Evolutionary conservation across 208 protist species (phyloP).

Genomic region (Wallacemonas sp.): DNA sequence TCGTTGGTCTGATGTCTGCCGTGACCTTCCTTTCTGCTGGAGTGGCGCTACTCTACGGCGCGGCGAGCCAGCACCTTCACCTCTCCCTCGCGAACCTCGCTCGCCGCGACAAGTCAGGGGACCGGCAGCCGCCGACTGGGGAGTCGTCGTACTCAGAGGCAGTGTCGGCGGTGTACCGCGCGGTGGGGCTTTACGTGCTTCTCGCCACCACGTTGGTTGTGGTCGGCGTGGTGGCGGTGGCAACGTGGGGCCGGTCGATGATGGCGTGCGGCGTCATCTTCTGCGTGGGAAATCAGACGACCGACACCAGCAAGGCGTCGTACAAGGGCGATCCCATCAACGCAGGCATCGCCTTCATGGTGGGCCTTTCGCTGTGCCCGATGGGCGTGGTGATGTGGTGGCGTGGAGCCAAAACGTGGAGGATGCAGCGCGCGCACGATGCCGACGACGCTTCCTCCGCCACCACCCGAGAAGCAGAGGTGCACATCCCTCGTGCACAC

Average conservation of each 20-base stretch:
- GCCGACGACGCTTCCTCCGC: background rate
- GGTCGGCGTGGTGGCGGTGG: conserved; percentile 4
- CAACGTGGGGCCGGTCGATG: conserved; percentile 2
- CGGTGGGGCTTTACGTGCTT: too few species aligned
- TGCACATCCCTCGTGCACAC: too few species aligned
- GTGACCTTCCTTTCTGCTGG: too few species aligned
- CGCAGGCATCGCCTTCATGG: background rate
- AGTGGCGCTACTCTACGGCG: too few species aligned
- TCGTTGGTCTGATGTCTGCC: too few species aligned
- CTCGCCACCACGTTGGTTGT: conserved; percentile 12
- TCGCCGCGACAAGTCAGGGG: too few species aligned
- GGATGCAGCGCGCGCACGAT: conserved; percentile 14
- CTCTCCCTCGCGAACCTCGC: too few species aligned
- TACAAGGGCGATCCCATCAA: background rate
- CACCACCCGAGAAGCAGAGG: too few species aligned
- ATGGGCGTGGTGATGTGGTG: conserved; percentile 11
- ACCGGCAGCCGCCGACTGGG: too few species aligned
- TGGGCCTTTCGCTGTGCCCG: conserved; percentile 11
- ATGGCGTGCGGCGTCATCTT: conserved; percentile 15
- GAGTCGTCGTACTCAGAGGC: too few species aligned
- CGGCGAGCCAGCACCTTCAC: too few species aligned
- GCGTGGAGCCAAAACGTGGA: conserved; percentile 10
- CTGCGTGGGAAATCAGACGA: conserved; percentile 14
- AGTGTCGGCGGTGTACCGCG: too few species aligned
- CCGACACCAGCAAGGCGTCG: background rate